These are phyloP conservation scores for Cryphonectria radicalis DNA, from an alignment of 2,329 filamentous ascomycete species.

Conservation along the genomic window DNA sequence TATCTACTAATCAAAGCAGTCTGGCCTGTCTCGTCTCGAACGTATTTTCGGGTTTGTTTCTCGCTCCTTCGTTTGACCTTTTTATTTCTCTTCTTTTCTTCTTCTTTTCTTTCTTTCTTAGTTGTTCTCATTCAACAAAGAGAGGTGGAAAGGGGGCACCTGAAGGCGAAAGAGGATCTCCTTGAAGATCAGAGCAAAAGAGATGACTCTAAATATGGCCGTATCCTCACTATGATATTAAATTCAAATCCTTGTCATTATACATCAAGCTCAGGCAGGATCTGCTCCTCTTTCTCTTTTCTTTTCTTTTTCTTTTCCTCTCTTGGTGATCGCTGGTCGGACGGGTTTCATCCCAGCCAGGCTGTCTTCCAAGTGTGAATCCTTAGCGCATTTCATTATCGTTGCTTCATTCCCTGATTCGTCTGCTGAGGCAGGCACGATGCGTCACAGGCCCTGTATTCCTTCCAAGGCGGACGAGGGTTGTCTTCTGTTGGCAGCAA, in stretches of 20 bases:
- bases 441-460: neutral
- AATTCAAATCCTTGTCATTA: neutral
- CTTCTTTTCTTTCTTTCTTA: neutral
- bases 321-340: neutral
- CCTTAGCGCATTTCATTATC: neutral
- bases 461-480: neutral
- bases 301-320: neutral
- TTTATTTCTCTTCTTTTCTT: neutral
- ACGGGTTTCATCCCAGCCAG: neutral
- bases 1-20: slow-evolving; percentile 68
- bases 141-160: neutral
- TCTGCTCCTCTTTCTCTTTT: neutral
- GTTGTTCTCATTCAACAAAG: too few species aligned
- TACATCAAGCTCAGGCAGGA: neutral
- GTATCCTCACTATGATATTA: neutral
- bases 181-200: neutral
- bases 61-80: neutral
- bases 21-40: neutral
- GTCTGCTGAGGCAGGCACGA: neutral
- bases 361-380: too few species aligned
- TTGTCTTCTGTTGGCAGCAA: neutral
- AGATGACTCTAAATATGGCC: neutral
- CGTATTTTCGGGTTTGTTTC: slow-evolving; percentile 16
- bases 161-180: neutral
- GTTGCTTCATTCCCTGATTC: neutral